These are phyloP conservation scores for Starmerella bombicola DNA, from an alignment of 805 yeast genomes.

Conservation along the genomic window DNA sequence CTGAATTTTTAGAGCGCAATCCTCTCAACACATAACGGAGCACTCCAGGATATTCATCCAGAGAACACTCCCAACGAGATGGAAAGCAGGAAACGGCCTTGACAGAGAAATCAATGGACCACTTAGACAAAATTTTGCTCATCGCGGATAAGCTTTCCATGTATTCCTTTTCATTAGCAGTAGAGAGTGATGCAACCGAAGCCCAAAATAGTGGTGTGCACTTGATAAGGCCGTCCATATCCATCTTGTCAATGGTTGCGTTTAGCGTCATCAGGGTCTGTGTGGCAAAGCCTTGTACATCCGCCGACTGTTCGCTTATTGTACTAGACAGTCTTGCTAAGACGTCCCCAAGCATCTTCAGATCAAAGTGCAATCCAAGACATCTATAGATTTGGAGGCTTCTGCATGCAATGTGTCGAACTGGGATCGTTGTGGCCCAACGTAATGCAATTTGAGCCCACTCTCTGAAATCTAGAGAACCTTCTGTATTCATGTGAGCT, in stretches of 20 bases:
- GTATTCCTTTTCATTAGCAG: conserved; percentile 86
- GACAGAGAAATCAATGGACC: conserved; percentile 73
- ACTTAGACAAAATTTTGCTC: conserved; percentile 71
- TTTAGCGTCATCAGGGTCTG: conserved; percentile 92
- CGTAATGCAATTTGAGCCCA: conserved; percentile 76
- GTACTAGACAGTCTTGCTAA: conserved; percentile 85
- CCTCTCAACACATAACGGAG: conserved; percentile 74
- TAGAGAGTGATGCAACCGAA: conserved; percentile 76
- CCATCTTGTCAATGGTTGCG: conserved; percentile 78
- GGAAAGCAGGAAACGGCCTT: conserved; percentile 82
- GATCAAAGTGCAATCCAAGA: conserved; percentile 67
- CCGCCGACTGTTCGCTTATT: conserved; percentile 73
- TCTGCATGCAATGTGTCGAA: conserved; percentile 90
- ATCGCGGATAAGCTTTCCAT: conserved; percentile 74
- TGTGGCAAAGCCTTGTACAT: conserved; percentile 93
- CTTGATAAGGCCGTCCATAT: conserved; percentile 62
- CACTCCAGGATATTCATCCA: conserved; percentile 60
- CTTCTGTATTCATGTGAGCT: conserved; percentile 19
- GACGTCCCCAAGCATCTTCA: conserved; percentile 84
- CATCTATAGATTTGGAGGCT: conserved; percentile 90
- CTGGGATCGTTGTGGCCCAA: conserved; percentile 98
- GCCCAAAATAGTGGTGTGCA: conserved; percentile 96
- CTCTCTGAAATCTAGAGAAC: conserved; percentile 28
- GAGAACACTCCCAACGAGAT: conserved; percentile 77
- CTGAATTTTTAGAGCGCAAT: conserved; percentile 64